phyloP scores from a whole-genome alignment of 2,329 filamentous ascomycete species.

The Rutstroemia sp. region DNA sequence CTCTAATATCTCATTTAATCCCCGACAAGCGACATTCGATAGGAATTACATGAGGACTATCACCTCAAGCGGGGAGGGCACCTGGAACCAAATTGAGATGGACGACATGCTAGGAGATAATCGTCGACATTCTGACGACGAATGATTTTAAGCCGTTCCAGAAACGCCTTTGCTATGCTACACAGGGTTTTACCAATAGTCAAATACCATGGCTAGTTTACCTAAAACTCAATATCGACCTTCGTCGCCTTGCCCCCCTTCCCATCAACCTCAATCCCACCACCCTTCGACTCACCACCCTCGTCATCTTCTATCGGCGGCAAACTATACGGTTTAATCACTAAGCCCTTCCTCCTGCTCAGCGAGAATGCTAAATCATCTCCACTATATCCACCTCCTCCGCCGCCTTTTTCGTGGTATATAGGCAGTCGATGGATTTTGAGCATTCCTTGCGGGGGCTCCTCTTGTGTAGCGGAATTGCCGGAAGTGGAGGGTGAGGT shows the following conservation, averaged over 20 bases:
- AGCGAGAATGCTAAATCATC: slow-evolving; percentile 89
- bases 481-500: slow-evolving; percentile 43
- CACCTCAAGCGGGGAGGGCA: slow-evolving; percentile 27
- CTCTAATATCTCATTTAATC: slow-evolving; percentile 21
- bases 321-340: slow-evolving; percentile 81
- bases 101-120: slow-evolving; percentile 29
- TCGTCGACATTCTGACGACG: slow-evolving; percentile 11
- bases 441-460: slow-evolving; percentile 79
- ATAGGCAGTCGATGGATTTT: slow-evolving; percentile 77
- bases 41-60: slow-evolving; percentile 27
- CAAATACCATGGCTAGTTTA: too few relatives aligned
- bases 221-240: slow-evolving; percentile 29
- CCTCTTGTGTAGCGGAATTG: slow-evolving; percentile 50
- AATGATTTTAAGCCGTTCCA: background rate
- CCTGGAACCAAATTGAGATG: slow-evolving; percentile 31
- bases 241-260: slow-evolving; percentile 26
- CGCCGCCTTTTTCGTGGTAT: slow-evolving; percentile 82
- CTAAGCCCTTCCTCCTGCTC: slow-evolving; percentile 70
- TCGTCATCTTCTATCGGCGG: slow-evolving; percentile 76
- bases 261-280: slow-evolving; percentile 23
- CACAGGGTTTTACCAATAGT: background rate
- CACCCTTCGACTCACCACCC: slow-evolving; percentile 26
- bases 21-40: slow-evolving; percentile 26
- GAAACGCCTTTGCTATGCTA: slow-evolving; percentile 10
- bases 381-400: slow-evolving; percentile 57